Evolutionary conservation across 2,329 filamentous ascomycete genomes (phyloP).

Genomic region (Xylaria sp.): DNA sequence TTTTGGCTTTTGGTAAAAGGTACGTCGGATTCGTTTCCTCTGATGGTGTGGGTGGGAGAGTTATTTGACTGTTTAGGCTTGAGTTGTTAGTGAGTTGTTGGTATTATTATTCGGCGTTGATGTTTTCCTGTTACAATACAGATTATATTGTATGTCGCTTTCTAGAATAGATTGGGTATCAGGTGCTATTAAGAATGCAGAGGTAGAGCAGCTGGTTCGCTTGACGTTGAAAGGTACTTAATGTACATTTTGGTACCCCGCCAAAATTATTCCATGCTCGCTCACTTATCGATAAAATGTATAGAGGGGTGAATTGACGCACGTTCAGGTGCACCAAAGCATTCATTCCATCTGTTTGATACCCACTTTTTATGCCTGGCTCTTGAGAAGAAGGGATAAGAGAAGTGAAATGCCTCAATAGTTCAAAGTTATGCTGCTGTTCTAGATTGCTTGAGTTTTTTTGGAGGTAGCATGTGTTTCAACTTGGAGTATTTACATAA

Average conservation of each 20-base stretch:
- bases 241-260: slow-evolving; percentile 29
- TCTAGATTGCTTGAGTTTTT: too few relatives aligned
- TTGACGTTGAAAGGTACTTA: slow-evolving; percentile 20
- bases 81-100: background rate
- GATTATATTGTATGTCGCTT: background rate
- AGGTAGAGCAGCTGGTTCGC: background rate
- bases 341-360: background rate
- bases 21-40: background rate
- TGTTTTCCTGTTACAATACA: background rate
- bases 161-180: background rate
- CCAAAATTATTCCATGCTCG: slow-evolving; percentile 33
- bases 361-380: background rate
- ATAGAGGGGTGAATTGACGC: slow-evolving; percentile 10
- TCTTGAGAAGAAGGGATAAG: background rate
- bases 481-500: too few relatives aligned
- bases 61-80: background rate
- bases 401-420: background rate
- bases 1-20: background rate
- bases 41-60: background rate
- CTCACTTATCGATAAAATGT: slow-evolving; percentile 32
- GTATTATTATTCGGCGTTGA: background rate
- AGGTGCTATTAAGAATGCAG: too few relatives aligned
- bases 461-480: too few relatives aligned
- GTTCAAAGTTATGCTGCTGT: background rate
- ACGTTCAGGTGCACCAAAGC: too few relatives aligned